Evolutionary conservation across 306 rosid species (phyloP), one percentile per base, ranked within the genome.

Genomic region (Vicia villosa): DNA sequence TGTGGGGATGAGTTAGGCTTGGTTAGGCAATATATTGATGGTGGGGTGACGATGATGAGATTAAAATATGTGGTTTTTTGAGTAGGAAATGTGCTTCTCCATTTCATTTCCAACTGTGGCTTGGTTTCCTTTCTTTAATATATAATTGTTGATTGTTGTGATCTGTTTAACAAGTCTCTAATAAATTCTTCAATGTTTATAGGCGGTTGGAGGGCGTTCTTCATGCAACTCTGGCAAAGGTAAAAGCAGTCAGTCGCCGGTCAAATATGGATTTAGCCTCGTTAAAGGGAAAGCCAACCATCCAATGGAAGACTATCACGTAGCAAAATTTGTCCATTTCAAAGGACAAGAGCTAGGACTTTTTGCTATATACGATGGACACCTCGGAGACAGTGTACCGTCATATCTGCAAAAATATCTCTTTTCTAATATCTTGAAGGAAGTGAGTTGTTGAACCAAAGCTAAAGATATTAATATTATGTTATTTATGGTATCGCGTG

Each of bases 231-330:
- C 96, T 1, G 94, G 94, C 46, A 91, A 87, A 78, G 97, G 97
- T 66, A 82, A 83, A 88, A 82, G 94, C 84, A 78, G 80, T 69
- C 83, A 82, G 51, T 52, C 81, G 70, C 45, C 87, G 1, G 94
- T 71, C 78, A 91, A 81, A 82, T 91, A 89, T 89, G 97, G 97
- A 45, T 91, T 80, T 76, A 87, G 87, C 80, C 83, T 91, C n/a
- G 91, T 89, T 45, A 91, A 91, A 88, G 97, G 97, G 80, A 91
- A 91, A 84, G 96, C 97, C 71, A 89, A 83, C 83, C 97, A 91
- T 76, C 94, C 96, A 14, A 91, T 91, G 96, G 96, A 91, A 79
- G 97, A 91, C 76, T 91, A 79, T 80, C 96, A 89, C 38, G 97
- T 88, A 7, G 92, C 97, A 10, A 83, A 91, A 74, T 76, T 91